phyloP scores from a whole-genome alignment of 2,329 filamentous ascomycete species.

The Raffaelea albimanens region DNA sequence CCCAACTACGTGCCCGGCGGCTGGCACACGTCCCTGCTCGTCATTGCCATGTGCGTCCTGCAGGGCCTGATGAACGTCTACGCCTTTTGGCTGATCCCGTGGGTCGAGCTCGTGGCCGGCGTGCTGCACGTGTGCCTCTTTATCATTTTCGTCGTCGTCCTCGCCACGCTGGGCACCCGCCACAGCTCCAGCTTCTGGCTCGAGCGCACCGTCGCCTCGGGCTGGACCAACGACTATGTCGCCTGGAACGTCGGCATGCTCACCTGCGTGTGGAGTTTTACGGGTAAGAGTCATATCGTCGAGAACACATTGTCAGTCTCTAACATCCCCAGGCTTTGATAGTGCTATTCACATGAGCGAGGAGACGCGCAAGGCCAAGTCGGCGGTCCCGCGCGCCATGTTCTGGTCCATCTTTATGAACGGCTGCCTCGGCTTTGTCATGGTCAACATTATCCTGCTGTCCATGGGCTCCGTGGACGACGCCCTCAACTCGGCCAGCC shows the following conservation, averaged over 20 bases:
- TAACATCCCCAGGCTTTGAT: constrained; percentile 28
- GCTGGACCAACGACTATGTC: constrained; percentile 17
- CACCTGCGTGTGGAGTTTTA: constrained; percentile 22
- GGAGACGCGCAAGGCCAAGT: constrained; percentile 32
- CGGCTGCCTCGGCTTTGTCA: constrained; percentile 28
- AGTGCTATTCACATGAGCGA: constrained; percentile 38
- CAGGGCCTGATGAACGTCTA: constrained; percentile 20
- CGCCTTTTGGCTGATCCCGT: constrained; percentile 27
- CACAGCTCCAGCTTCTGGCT: constrained; percentile 21
- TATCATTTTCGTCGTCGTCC: constrained; percentile 24
- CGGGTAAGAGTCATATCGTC: too few species aligned
- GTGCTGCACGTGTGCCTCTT: constrained; percentile 21
- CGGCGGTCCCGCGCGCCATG: constrained; percentile 34
- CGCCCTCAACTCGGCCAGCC: constrained; percentile 22
- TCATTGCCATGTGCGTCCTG: constrained; percentile 24
- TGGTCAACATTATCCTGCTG: constrained; percentile 30
- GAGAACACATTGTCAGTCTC: too few species aligned
- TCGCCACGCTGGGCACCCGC: constrained; percentile 21
- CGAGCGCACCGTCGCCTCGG: constrained; percentile 17
- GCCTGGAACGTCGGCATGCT: constrained; percentile 27
- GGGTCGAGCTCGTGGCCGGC: constrained; percentile 26
- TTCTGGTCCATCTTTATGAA: constrained; percentile 33
- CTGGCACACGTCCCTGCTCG: constrained; percentile 29
- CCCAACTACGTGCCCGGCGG: constrained; percentile 6
- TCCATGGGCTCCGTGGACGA: constrained; percentile 29